Evolutionary conservation across 371 early-diverging fungal species (phyloP).

Genomic region (Conidiobolus coronatus): DNA sequence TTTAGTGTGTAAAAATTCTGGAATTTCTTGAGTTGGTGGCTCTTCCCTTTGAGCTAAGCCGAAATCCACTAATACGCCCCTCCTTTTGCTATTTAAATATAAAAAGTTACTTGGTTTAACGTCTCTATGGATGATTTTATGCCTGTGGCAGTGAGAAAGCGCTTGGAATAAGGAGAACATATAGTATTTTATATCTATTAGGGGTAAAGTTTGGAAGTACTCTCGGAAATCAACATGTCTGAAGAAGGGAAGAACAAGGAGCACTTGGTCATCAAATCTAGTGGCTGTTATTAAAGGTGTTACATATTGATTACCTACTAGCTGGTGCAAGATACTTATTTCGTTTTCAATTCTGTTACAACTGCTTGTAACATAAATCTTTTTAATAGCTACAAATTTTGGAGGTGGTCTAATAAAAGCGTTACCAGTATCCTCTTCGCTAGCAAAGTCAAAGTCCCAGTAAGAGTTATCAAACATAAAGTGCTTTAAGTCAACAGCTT

Average conservation of each 20-base stretch:
- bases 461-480: slow-evolving; percentile 34
- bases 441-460: slow-evolving; percentile 18
- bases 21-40: slow-evolving; percentile 1
- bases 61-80: slow-evolving; percentile 90
- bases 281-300: slow-evolving; percentile 45
- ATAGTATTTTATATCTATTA: slow-evolving; percentile 62
- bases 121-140: slow-evolving; percentile 72
- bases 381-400: slow-evolving; percentile 70
- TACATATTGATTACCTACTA: slow-evolving; percentile 13
- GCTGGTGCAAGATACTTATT: slow-evolving; percentile 54
- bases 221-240: slow-evolving; percentile 57
- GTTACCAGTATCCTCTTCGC: slow-evolving; percentile 2
- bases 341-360: slow-evolving; percentile 78
- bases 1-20: neutral
- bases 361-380: slow-evolving; percentile 69
- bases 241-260: slow-evolving; percentile 75
- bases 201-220: neutral
- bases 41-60: slow-evolving; percentile 71
- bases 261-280: slow-evolving; percentile 66
- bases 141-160: slow-evolving; percentile 41
- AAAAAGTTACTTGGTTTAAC: slow-evolving; percentile 96
- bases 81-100: slow-evolving; percentile 33
- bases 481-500: slow-evolving; percentile 59
- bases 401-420: slow-evolving; percentile 4
- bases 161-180: slow-evolving; percentile 54